These are phyloP conservation scores for Jackrogersella multiformis DNA, from an alignment of 495 filamentous ascomycete species.

Conservation along the genomic window DNA sequence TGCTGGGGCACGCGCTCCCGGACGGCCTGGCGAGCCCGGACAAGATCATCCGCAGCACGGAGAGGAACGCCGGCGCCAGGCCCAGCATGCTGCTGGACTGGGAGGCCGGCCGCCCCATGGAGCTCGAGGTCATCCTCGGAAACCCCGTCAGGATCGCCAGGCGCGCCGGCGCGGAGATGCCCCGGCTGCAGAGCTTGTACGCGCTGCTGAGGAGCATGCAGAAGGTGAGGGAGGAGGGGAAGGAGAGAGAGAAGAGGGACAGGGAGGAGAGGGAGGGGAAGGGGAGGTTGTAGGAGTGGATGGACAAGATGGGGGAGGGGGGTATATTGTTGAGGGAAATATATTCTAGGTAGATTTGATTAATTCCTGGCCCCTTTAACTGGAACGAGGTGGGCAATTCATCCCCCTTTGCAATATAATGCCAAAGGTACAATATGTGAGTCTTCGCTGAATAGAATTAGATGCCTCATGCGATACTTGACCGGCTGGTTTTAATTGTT, in stretches of 20 bases:
- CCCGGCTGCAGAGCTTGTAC: constrained; percentile 63
- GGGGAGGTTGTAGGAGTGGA: constrained; percentile 46
- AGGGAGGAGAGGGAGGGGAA: constrained; percentile 44
- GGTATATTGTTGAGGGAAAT: too few relatives aligned
- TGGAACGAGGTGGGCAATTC: too few relatives aligned
- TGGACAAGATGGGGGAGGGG: not conserved
- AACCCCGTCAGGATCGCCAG: constrained; percentile 66
- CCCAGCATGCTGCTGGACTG: constrained; percentile 70
- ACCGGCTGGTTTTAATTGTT: too few relatives aligned
- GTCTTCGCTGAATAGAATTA: too few relatives aligned
- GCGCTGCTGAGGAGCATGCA: constrained; percentile 58
- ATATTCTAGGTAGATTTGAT: not conserved
- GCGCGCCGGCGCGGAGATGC: constrained; percentile 60
- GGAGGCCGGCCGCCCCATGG: constrained; percentile 64
- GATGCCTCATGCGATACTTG: too few relatives aligned
- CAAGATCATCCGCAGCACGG: constrained; percentile 61
- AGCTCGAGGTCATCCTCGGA: constrained; percentile 70
- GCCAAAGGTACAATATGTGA: too few relatives aligned
- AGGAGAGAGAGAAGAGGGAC: constrained; percentile 40
- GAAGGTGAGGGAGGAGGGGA: constrained; percentile 50
- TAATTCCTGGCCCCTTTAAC: too few relatives aligned
- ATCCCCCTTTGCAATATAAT: not conserved
- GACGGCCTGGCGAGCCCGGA: constrained; percentile 62
- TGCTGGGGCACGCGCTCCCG: constrained; percentile 57
- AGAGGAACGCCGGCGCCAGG: constrained; percentile 64